phyloP scores from a whole-genome alignment of 306 rosid genomes.

The Begonia peltatifolia region DNA sequence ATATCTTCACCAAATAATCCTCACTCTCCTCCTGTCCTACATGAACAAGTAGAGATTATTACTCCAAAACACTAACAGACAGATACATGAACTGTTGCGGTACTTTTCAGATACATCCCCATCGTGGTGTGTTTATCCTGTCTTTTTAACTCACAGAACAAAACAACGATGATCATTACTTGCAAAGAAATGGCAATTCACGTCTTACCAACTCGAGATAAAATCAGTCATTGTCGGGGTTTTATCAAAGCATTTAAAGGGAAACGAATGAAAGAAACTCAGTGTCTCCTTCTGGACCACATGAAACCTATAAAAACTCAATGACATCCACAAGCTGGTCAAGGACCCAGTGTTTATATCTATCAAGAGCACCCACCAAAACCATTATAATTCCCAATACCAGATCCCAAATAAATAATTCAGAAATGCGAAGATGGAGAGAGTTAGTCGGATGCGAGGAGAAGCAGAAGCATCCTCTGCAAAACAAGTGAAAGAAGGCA shows the following conservation, averaged over 20 bases:
- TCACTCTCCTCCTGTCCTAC: conserved; percentile 7
- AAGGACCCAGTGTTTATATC: background rate
- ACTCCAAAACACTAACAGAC: conserved; percentile 8
- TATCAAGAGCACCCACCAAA: conserved; percentile 9
- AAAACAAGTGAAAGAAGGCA: too few species aligned
- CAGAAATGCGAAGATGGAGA: too few species aligned
- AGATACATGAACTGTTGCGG: too few species aligned
- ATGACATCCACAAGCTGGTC: too few species aligned
- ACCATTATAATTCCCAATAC: conserved; percentile 5
- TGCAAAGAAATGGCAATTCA: background rate
- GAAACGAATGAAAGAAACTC: too few species aligned
- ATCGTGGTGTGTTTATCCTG: background rate
- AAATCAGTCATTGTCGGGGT: background rate
- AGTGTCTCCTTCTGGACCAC: too few species aligned
- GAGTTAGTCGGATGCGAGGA: too few species aligned
- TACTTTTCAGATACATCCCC: background rate
- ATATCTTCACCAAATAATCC: conserved; percentile 24
- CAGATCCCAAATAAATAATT: background rate
- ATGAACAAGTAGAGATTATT: background rate
- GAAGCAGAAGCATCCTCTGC: too few species aligned
- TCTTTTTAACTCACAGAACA: background rate
- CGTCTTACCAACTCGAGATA: background rate
- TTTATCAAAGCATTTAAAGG: background rate
- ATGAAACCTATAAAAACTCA: too few species aligned
- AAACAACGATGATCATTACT: background rate